Base-by-base conservation (phyloP, 164 flowering plant genomes). In the Tetrastigma voinierianum region DNA sequence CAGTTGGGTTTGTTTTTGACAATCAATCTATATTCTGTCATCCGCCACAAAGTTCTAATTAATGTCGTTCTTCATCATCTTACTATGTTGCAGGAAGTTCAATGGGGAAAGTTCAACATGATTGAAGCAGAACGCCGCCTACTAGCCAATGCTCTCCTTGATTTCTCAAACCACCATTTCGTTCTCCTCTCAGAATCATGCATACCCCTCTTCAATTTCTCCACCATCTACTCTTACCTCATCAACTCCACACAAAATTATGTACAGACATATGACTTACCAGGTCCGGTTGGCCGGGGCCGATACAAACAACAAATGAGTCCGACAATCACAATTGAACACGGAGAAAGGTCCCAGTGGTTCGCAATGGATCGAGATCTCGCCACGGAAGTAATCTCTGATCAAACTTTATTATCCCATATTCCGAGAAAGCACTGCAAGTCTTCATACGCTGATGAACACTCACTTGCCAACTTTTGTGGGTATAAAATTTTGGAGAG, bases 341-440 rank as follows among this genome's bases (percentile, higher is more conserved):
- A 85, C 89, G 96, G 96, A 60, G 90, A 43, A 90, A 90, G 96
- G 20, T 78, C 89, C 1, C 96, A 90, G 60, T 88, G 96, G 96
- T 90, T 88, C 58, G 85, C 79, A 45, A 74, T 86, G 69, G 88
- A 83, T 59, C 78, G 94, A 1, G 24, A 64, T 0, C 76, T 87
- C 0, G 96, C 96, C 9, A 0, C 78, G 0, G 82, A 83, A 66
- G 72, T 86, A 1, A 72, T 87, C 7, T 70, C 90, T 0, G 93
- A 90, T 60, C 12, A 10, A 0, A 76, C 20, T 14, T 14, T 90
- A 87, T 60, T 85, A 79, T 43, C 76, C 76, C 0, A 2, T 74
- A 2, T 90, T 84, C 65, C 78, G 74, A n/a, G 74, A 13, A 76
- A 66, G 54, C 73, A 58, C 58, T 86, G 93, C 77, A 67, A 67